Conservation (phyloP, 345 rosid genomes). For the Sisymbrium altissimum region DNA sequence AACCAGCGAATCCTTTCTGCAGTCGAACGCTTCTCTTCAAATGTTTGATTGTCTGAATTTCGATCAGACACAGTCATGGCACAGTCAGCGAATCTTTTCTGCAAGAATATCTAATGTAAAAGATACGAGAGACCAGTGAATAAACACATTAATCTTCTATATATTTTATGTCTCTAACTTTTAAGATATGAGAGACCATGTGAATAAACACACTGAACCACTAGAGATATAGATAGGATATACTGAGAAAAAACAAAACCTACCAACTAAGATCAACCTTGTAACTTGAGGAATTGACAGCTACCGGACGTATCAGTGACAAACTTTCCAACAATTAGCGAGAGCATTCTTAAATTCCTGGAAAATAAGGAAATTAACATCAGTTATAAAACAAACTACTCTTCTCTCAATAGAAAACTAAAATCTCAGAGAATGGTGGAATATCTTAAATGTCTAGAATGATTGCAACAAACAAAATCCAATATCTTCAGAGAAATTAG, state of each 20-base stretch:
- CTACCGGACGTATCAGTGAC: slow-evolving; percentile 93
- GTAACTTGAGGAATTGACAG: slow-evolving; percentile 78
- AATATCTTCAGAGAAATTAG: not conserved
- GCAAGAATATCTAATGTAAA: slow-evolving; percentile 10
- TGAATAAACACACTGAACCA: not conserved
- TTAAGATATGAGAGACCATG: too few relatives aligned
- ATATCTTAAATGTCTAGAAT: not conserved
- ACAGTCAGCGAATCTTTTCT: slow-evolving; percentile 96
- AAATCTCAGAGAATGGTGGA: not conserved
- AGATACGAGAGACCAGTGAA: slow-evolving; percentile 11
- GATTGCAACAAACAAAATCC: not conserved
- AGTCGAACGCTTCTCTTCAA: too few relatives aligned
- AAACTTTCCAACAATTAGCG: slow-evolving; percentile 84
- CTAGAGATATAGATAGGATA: not conserved
- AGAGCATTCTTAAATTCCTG: slow-evolving; percentile 90
- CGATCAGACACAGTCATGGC: slow-evolving; percentile 90
- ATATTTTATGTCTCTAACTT: too few relatives aligned
- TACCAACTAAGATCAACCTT: slow-evolving; percentile 98
- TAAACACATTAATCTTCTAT: not conserved
- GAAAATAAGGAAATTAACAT: slow-evolving; percentile 9
- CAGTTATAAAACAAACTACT: not conserved
- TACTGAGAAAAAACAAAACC: slow-evolving; percentile 31
- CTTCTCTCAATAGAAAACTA: not conserved
- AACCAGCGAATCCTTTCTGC: too few relatives aligned
- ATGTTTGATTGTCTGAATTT: too few relatives aligned